Evolutionary conservation across 805 yeast species (phyloP).

Genomic region (Candida sphagnicola): DNA sequence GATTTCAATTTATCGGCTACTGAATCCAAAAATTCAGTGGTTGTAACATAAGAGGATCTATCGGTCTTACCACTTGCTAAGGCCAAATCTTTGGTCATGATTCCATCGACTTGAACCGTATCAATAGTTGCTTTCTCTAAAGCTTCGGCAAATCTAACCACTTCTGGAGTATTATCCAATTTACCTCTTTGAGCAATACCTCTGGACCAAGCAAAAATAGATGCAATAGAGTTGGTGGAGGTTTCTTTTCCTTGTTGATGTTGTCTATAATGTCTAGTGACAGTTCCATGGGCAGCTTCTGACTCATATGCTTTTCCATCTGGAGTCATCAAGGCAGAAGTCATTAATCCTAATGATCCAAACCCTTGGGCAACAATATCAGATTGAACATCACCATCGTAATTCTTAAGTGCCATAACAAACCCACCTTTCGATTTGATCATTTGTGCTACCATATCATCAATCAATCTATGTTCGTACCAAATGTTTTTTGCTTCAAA

Average conservation of each 20-base stretch:
- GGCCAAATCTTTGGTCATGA: conserved; percentile 83
- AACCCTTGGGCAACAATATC: conserved; percentile 87
- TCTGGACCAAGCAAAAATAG: conserved; percentile 85
- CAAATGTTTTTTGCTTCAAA: conserved; percentile 61
- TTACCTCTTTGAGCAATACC: conserved; percentile 80
- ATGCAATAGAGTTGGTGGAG: conserved; percentile 81
- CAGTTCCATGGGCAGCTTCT: conserved; percentile 88
- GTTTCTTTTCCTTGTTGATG: conserved; percentile 80
- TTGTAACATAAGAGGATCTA: conserved; percentile 63
- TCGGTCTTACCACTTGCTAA: conserved; percentile 62
- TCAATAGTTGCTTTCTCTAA: conserved; percentile 68
- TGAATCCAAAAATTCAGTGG: conserved; percentile 74
- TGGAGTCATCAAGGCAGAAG: conserved; percentile 77
- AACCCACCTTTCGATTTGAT: conserved; percentile 80
- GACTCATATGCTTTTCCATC: conserved; percentile 84
- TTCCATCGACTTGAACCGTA: conserved; percentile 69
- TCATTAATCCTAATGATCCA: conserved; percentile 81
- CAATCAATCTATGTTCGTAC: conserved; percentile 80
- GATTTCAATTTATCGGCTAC: conserved; percentile 56
- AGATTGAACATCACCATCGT: conserved; percentile 83
- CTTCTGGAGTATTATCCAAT: conserved; percentile 68
- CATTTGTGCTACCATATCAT: conserved; percentile 90
- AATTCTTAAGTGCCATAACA: conserved; percentile 76
- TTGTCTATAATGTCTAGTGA: conserved; percentile 81
- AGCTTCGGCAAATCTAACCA: conserved; percentile 59